phyloP scores from a whole-genome alignment of 2,329 filamentous ascomycete genomes.

The Diplodia corticola region DNA sequence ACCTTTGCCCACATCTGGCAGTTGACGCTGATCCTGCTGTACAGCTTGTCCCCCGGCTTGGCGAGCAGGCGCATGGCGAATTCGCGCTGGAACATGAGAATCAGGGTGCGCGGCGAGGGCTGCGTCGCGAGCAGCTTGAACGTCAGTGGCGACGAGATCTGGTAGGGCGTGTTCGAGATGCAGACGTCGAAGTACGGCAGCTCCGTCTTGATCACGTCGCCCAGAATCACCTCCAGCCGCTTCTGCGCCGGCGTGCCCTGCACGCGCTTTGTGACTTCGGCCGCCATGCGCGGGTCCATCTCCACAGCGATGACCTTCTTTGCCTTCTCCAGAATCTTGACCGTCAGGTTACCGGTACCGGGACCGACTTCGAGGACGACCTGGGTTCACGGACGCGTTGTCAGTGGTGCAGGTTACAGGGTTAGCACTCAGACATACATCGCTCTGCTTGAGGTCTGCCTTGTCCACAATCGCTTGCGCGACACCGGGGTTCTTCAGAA shows the following conservation, averaged over 20 bases:
- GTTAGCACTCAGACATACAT: constrained; percentile 33
- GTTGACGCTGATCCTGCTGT: constrained; percentile 88
- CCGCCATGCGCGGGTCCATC: constrained; percentile 93
- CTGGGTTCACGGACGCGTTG: constrained; percentile 13
- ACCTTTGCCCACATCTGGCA: constrained; percentile 87
- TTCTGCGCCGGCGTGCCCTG: constrained; percentile 84
- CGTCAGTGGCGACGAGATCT: constrained; percentile 87
- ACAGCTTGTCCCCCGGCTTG: constrained; percentile 82
- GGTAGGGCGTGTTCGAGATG: constrained; percentile 74
- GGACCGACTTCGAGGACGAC: constrained; percentile 90
- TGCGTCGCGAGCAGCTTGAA: constrained; percentile 84
- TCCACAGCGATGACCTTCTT: constrained; percentile 85
- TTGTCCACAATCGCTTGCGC: constrained; percentile 76
- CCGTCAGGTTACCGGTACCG: constrained; percentile 85
- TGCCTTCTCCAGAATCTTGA: constrained; percentile 83
- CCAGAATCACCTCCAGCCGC: constrained; percentile 82
- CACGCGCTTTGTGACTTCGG: constrained; percentile 89
- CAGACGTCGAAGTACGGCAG: constrained; percentile 79
- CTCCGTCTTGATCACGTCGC: constrained; percentile 87
- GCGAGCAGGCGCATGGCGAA: constrained; percentile 90
- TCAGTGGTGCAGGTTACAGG: neutral
- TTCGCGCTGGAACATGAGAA: constrained; percentile 97
- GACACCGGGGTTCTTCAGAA: constrained; percentile 43
- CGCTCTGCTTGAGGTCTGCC: constrained; percentile 85
- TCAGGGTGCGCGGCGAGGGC: constrained; percentile 76